A percentile compares a stretch with the other conserved stretches of the same genome.
Evolutionary conservation across 2,329 filamentous ascomycete genomes (phyloP).

Genomic region (Aspergillus carbonarius): DNA sequence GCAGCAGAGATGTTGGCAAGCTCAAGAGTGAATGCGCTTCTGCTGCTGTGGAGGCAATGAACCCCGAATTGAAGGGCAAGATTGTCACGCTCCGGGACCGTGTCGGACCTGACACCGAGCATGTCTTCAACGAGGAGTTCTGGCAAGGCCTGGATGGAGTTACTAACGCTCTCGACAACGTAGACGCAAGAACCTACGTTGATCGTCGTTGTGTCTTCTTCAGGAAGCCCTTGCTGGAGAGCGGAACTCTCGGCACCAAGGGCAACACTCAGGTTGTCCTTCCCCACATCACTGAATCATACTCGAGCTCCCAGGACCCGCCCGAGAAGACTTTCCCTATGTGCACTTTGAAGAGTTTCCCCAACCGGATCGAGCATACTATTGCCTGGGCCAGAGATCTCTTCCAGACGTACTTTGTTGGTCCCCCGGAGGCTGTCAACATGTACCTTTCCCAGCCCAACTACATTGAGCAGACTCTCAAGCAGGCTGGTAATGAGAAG

Average conservation of each 20-base stretch:
- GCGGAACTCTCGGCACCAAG: constrained; percentile 97
- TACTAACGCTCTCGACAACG: constrained; percentile 96
- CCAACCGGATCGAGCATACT: constrained; percentile 97
- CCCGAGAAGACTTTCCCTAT: constrained; percentile 99
- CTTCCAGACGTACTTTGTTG: constrained; percentile 92
- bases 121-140: constrained; percentile 91
- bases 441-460: constrained; percentile 88
- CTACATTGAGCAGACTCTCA: constrained; percentile 81
- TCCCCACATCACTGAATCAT: constrained; percentile 89
- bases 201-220: constrained; percentile 97
- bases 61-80: constrained; percentile 83
- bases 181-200: constrained; percentile 94
- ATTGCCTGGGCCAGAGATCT: constrained; percentile 97
- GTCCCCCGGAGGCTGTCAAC: constrained; percentile 90
- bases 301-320: constrained; percentile 94
- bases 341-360: constrained; percentile 96
- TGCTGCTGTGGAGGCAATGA: constrained; percentile 89
- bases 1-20: constrained; percentile 86
- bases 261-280: constrained; percentile 97
- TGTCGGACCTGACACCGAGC: constrained; percentile 87
- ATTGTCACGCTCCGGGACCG: constrained; percentile 85
- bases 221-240: constrained; percentile 93
- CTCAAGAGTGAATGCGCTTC: constrained; percentile 97
- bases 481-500: constrained; percentile 94
- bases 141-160: constrained; percentile 86